phyloP scores from a whole-genome alignment of 2,329 filamentous ascomycete genomes.

The Botrytis elliptica region DNA sequence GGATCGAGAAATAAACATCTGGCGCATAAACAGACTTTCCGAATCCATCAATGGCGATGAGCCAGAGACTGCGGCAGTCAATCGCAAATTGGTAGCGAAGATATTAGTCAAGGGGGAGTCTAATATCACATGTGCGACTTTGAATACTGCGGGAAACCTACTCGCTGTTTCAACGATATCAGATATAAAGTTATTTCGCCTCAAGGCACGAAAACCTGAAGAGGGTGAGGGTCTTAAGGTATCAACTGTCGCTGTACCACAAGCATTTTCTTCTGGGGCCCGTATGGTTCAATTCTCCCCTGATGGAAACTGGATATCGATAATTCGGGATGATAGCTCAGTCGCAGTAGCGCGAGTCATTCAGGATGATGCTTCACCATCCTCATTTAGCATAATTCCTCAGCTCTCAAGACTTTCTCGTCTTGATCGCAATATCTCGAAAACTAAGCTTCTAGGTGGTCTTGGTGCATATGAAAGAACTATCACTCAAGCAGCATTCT shows the following conservation, averaged over 20 bases:
- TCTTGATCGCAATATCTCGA: constrained; percentile 53
- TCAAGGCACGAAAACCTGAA: constrained; percentile 53
- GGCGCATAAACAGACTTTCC: constrained; percentile 52
- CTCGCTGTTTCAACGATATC: constrained; percentile 74
- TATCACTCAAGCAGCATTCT: constrained; percentile 74
- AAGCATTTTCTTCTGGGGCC: constrained; percentile 62
- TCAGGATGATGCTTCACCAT: constrained; percentile 39
- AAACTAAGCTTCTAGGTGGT: constrained; percentile 59
- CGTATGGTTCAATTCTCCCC: constrained; percentile 68
- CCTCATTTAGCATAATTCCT: constrained; percentile 44
- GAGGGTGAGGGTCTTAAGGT: constrained; percentile 64
- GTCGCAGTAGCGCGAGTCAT: constrained; percentile 53
- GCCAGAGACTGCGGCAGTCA: constrained; percentile 46
- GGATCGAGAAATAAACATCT: constrained; percentile 83
- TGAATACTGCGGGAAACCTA: constrained; percentile 69
- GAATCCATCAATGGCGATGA: constrained; percentile 36
- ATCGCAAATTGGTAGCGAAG: constrained; percentile 66
- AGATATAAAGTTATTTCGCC: constrained; percentile 74
- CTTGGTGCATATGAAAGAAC: constrained; percentile 74
- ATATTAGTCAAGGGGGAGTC: constrained; percentile 73
- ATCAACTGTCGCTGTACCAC: constrained; percentile 65
- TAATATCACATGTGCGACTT: constrained; percentile 72
- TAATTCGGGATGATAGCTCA: constrained; percentile 60
- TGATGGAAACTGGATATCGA: constrained; percentile 66
- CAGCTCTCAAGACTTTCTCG: constrained; percentile 51